phyloP scores from a whole-genome alignment of 768 basidiomycete genomes.

The Postia placenta region DNA sequence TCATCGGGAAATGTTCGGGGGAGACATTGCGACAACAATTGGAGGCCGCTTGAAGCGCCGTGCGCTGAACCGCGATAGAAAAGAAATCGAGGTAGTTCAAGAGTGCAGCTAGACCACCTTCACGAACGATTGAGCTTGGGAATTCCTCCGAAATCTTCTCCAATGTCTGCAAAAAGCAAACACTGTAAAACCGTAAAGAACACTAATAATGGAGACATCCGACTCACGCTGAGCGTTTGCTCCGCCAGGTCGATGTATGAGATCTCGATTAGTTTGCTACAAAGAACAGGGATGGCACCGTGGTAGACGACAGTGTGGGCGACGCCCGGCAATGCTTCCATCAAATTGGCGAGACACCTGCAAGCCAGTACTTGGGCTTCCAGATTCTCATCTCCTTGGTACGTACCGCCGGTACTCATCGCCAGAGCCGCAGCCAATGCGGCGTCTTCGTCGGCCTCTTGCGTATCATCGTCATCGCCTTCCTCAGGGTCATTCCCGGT shows the following conservation, averaged over 20 bases:
- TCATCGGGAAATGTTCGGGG: constrained; percentile 83
- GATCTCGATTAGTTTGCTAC: constrained; percentile 95
- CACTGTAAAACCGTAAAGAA: constrained; percentile 6
- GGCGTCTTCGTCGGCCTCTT: constrained; percentile 76
- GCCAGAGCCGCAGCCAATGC: constrained; percentile 85
- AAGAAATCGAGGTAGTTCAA: constrained; percentile 98
- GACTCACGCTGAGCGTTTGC: constrained; percentile 93
- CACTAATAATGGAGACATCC: no score
- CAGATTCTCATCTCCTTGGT: constrained; percentile 77
- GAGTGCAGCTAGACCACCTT: constrained; percentile 88
- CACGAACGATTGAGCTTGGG: constrained; percentile 91
- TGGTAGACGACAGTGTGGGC: constrained; percentile 98
- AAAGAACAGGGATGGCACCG: constrained; percentile 96
- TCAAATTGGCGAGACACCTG: constrained; percentile 93
- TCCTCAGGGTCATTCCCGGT: constrained; percentile 65
- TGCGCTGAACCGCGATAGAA: constrained; percentile 94
- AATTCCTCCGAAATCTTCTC: constrained; percentile 99
- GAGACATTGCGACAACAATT: constrained; percentile 95
- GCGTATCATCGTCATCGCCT: constrained; percentile 58
- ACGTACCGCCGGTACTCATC: constrained; percentile 62
- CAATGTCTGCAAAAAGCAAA: constrained; percentile 59
- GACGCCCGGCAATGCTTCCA: constrained; percentile 97
- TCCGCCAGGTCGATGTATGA: constrained; percentile 98
- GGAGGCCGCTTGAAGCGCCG: constrained; percentile 91
- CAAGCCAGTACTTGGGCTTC: constrained; percentile 96